These are phyloP conservation scores for Plicaturopsis crispa DNA, from an alignment of 768 basidiomycete genomes.

Conservation along the genomic window DNA sequence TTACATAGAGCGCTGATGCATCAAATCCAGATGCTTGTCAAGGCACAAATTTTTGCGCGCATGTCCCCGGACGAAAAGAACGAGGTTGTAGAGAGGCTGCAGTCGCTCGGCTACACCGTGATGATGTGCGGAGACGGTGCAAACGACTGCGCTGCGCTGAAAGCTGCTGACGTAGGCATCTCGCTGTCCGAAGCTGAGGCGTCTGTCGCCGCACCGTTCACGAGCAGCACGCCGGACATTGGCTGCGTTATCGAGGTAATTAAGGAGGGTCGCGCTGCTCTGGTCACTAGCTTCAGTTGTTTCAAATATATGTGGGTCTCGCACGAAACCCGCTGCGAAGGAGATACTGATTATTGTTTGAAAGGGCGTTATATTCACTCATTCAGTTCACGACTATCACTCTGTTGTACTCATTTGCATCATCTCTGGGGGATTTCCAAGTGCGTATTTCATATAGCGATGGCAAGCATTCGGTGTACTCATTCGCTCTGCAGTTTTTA, in stretches of 20 bases:
- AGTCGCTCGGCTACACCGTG: constrained; percentile 90
- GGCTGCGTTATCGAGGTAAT: constrained; percentile 95
- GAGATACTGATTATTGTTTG: constrained; percentile 8
- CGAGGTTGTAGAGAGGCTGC: constrained; percentile 92
- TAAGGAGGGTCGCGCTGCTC: constrained; percentile 89
- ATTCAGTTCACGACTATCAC: constrained; percentile 99
- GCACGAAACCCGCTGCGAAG: background rate
- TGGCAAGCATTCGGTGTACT: background rate
- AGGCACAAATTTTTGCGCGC: constrained; percentile 91
- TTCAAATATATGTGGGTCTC: constrained; percentile 97
- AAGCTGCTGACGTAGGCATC: constrained; percentile 96
- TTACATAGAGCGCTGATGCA: background rate
- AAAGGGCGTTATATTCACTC: constrained; percentile 94
- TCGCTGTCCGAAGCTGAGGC: constrained; percentile 97
- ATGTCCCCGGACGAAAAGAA: constrained; percentile 99
- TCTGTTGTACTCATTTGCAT: constrained; percentile 91
- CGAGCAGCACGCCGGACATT: constrained; percentile 89
- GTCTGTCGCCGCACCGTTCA: constrained; percentile 97
- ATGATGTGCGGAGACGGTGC: constrained; percentile 99
- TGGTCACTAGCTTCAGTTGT: constrained; percentile 98
- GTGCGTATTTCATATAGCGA: constrained; percentile 42
- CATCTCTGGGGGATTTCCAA: constrained; percentile 94
- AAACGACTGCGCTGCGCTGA: constrained; percentile 97
- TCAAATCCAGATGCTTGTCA: constrained; percentile 80
- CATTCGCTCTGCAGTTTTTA: constrained; percentile 54